These are phyloP conservation scores for Pisolithus albus DNA, from an alignment of 768 basidiomycete species.

Conservation along the genomic window DNA sequence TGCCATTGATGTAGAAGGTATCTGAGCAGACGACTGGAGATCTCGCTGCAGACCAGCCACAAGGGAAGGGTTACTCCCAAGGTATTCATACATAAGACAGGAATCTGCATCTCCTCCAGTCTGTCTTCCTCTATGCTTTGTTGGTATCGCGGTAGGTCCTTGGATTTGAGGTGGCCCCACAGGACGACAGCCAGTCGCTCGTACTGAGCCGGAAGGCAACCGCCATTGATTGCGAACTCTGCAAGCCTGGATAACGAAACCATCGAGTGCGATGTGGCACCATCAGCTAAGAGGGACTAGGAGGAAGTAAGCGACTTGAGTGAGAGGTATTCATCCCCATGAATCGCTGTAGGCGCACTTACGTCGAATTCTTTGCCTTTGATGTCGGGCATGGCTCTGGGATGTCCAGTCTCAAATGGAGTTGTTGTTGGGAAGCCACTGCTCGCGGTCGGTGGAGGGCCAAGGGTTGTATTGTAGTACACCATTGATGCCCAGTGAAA, in stretches of 20 bases:
- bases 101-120: slow-evolving; percentile 7
- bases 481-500: no score
- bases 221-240: slow-evolving; percentile 12
- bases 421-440: no score
- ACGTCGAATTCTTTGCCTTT: no score
- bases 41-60: slow-evolving; percentile 16
- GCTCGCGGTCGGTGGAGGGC: no score
- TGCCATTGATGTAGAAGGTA: slow-evolving; percentile 14
- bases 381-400: no score
- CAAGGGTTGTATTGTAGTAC: no score
- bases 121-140: slow-evolving; percentile 2
- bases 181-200: slow-evolving; percentile 15
- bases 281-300: no score
- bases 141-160: slow-evolving; percentile 10
- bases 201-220: slow-evolving; percentile 16
- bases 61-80: slow-evolving; percentile 19
- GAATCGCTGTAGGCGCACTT: no score
- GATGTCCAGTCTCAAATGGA: no score
- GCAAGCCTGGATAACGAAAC: not conserved
- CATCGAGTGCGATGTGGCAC: no score
- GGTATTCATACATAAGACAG: slow-evolving; percentile 10
- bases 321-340: no score
- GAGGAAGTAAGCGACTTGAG: no score
- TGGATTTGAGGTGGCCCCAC: slow-evolving; percentile 15
- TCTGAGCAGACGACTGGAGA: slow-evolving; percentile 9